Percentiles rank a stretch among this genome's conserved stretches.
phyloP scores from a whole-genome alignment of 768 basidiomycete species.

The Austroboletus festivus region DNA sequence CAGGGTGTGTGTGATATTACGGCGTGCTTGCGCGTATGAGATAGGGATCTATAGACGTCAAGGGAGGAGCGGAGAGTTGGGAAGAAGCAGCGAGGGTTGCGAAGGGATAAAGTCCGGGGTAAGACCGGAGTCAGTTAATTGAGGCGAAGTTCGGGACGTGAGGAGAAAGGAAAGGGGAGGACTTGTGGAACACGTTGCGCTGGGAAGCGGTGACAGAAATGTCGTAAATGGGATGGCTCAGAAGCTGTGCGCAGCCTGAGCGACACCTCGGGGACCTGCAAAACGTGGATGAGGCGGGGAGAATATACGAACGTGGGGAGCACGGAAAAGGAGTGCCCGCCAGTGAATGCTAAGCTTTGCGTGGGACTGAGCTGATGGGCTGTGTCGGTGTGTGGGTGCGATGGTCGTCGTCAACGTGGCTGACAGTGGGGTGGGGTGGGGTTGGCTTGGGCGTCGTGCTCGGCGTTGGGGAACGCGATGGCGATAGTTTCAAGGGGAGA shows the following conservation, averaged over 20 bases:
- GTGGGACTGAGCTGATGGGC: constrained; percentile 5
- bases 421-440: not conserved
- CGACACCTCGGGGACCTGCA: constrained; percentile 25
- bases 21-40: constrained; percentile 16
- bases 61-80: constrained; percentile 13
- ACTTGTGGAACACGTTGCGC: constrained; percentile 15
- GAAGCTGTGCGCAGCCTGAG: constrained; percentile 19
- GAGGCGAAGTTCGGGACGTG: constrained; percentile 16
- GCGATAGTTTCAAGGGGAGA: constrained; percentile 7
- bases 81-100: constrained; percentile 17
- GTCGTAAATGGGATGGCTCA: constrained; percentile 24
- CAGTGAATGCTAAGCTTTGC: not conserved
- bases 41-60: constrained; percentile 28
- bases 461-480: constrained; percentile 6
- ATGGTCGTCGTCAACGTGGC: not conserved
- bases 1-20: constrained; percentile 27
- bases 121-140: constrained; percentile 25
- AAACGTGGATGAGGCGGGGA: constrained; percentile 27
- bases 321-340: constrained; percentile 11
- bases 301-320: constrained; percentile 24
- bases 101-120: constrained; percentile 31
- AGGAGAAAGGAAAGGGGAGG: constrained; percentile 16
- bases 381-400: not conserved
- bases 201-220: constrained; percentile 20
- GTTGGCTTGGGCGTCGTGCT: not conserved